Conservation (phyloP, 345 rosid genomes). For the Eucalyptus pumila region DNA sequence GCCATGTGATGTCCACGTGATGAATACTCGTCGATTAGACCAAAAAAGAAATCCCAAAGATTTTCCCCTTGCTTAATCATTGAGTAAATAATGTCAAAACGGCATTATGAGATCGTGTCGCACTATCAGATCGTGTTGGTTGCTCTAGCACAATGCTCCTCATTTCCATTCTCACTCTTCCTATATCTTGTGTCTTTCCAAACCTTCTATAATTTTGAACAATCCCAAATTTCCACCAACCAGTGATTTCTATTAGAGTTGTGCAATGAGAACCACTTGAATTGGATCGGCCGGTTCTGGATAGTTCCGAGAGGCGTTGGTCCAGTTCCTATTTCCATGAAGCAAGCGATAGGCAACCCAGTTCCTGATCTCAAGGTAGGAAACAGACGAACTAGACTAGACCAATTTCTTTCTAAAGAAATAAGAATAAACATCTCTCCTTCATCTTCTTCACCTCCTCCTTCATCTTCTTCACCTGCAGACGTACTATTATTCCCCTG, state of each 20-base stretch:
- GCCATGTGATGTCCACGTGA: not conserved
- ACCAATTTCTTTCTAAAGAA: too few relatives aligned
- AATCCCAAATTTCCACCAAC: fast-evolving
- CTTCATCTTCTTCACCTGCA: not conserved
- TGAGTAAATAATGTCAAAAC: not conserved
- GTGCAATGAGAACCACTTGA: fast-evolving
- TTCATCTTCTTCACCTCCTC: not conserved
- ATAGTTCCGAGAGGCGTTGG: fast-evolving
- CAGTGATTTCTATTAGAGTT: not conserved
- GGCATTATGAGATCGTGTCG: not conserved
- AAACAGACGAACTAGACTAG: too few relatives aligned
- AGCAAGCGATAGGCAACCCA: fast-evolving
- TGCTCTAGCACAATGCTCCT: not conserved
- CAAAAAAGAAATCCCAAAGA: not conserved
- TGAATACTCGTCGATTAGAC: not conserved
- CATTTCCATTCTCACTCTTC: not conserved
- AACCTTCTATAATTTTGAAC: not conserved
- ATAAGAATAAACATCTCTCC: not conserved
- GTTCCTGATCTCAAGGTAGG: fast-evolving
- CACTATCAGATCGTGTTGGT: not conserved
- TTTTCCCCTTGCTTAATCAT: not conserved
- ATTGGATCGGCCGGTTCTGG: fast-evolving
- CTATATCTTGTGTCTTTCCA: not conserved
- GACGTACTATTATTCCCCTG: constrained; percentile 47
- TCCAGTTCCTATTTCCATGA: fast-evolving